Evolutionary conservation across 495 filamentous ascomycete genomes (phyloP).

Genomic region (Aspergillus heteromorphus): DNA sequence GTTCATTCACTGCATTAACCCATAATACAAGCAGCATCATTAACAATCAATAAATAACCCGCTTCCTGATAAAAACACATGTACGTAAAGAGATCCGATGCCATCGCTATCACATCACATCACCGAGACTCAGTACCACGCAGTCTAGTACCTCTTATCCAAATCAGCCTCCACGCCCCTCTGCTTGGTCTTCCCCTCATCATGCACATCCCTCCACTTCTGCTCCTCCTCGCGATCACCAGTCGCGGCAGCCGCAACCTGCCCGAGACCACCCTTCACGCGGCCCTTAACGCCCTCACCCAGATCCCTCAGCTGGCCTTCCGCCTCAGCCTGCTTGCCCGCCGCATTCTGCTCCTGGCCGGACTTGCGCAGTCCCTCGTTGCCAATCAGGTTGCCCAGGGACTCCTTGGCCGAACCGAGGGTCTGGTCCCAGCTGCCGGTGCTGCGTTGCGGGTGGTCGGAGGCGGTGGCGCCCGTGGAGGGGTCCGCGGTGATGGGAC

Average conservation of each 20-base stretch:
- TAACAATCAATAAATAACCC: no score
- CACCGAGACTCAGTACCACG: no score
- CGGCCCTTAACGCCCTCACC: constrained; percentile 68
- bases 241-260: constrained; percentile 60
- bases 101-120: no score
- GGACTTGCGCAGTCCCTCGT: constrained; percentile 64
- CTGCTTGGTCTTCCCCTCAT: constrained; percentile 80
- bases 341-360: constrained; percentile 74
- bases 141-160: not conserved
- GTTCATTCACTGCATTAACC: no score
- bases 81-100: no score
- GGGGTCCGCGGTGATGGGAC: constrained; percentile 57
- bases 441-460: constrained; percentile 65
- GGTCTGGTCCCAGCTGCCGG: constrained; percentile 82
- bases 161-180: constrained; percentile 81
- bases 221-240: constrained; percentile 62
- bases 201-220: constrained; percentile 63
- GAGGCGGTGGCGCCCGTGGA: constrained; percentile 64
- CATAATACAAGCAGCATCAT: no score
- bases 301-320: constrained; percentile 75
- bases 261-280: constrained; percentile 64
- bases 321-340: constrained; percentile 77
- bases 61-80: no score
- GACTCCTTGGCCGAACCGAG: constrained; percentile 79
- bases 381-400: constrained; percentile 68